Percentiles rank a stretch among this genome's conserved stretches.
Conservation (phyloP, 129 eudicot species). For the Lonicera japonica region DNA sequence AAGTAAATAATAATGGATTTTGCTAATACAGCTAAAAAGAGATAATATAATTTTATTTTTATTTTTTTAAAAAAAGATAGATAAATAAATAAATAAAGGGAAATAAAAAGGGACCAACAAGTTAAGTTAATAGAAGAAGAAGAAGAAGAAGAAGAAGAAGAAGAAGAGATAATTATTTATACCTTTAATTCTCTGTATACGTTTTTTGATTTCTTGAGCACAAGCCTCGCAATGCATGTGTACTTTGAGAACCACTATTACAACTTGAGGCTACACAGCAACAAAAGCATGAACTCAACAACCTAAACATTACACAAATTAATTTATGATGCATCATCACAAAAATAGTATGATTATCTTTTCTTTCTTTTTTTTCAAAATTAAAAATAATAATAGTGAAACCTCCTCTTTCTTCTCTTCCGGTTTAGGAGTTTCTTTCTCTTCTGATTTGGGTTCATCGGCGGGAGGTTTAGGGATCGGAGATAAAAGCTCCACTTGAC, state of each 20-base stretch:
- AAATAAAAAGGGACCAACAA: too few relatives aligned
- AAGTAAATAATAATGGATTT: background rate
- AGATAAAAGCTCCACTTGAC: constrained; percentile 60
- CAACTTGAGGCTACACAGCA: constrained; percentile 59
- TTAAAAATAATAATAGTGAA: background rate
- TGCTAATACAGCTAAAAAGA: constrained; percentile 31
- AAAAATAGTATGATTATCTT: background rate
- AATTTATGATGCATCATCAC: background rate
- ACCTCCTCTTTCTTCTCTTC: constrained; percentile 89
- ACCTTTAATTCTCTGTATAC: constrained; percentile 81
- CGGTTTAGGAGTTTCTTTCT: constrained; percentile 49
- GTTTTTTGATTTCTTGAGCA: constrained; percentile 78
- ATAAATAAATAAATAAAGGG: too few relatives aligned
- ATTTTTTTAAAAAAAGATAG: too few relatives aligned
- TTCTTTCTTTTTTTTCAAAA: too few relatives aligned
- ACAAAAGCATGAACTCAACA: constrained; percentile 27
- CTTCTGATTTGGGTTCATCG: constrained; percentile 57
- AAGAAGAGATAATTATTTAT: background rate
- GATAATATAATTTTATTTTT: too few relatives aligned
- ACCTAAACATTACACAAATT: background rate
- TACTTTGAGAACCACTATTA: constrained; percentile 64
- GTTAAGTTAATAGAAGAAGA: constrained; percentile 16
- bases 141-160: background rate
- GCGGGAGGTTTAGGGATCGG: constrained; percentile 63
- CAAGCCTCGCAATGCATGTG: constrained; percentile 97